Evolutionary conservation across 495 filamentous ascomycete species (phyloP), one percentile per base, ranked within the genome.

Genomic region (Lasiosphaeria hispida): DNA sequence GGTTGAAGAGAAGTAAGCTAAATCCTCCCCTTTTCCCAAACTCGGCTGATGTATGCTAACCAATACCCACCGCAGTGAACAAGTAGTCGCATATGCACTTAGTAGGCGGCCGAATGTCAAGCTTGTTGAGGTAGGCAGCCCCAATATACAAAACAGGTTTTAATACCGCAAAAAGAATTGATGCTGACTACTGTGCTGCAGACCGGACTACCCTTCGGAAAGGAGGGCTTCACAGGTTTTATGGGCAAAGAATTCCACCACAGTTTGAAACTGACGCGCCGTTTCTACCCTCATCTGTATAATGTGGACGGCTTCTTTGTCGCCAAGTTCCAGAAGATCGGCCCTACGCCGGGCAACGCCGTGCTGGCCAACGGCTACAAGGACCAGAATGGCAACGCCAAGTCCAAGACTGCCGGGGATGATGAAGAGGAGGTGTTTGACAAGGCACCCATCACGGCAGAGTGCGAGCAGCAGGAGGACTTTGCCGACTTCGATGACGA

Each of bases 261-360:
- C 6, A 88, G 84, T 69, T 86, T 98, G 81, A 89, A 88, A 63
- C 75, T 91, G 63, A 93, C 93, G 13, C 81, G 90, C 50, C 80
- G 95, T 51, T 98, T 90, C 74, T 97, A 97, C 73, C 93, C 93
- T 0, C 93, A 97, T 63, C 80, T 89, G 42, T 92, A 93, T 78
- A 98, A 98, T 76, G 89, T 98, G 23, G 94, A 98, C 63, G 94
- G 94, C 53, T 98, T 98, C 85, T 98, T 95, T 70, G 94, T 97
- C 55, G 88, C 90, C 66, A 98, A 97, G 74, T 86, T 98, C 69
- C 93, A 95, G 76, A 98, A 98, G 83, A 83, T 82, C 33, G 94
- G 83, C 10, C 88, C 88, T 0, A 89, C 86, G 10, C 84, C 87
- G 0, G 73, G 75, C 34, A 80, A 80, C 38, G 78, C 78, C 10